Conservation (phyloP, 2,329 filamentous ascomycete species). For the Fusarium drepaniforme region DNA sequence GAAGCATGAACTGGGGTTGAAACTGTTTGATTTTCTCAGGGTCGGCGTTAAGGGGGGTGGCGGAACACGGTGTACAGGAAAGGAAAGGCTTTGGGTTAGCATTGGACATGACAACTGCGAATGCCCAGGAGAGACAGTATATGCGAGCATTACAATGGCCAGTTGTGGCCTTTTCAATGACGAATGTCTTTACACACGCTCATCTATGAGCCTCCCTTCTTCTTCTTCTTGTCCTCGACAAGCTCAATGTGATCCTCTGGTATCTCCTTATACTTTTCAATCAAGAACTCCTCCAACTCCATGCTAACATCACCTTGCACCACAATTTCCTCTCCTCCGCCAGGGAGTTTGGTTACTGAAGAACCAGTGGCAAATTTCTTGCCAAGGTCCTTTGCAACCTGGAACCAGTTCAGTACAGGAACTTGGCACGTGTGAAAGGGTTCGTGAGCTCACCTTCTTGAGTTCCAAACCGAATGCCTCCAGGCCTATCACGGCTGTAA, state of each 20-base stretch:
- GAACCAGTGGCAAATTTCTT: constrained; percentile 98
- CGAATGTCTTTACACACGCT: constrained; percentile 30
- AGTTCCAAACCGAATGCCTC: constrained; percentile 92
- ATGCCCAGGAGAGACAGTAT: constrained; percentile 26
- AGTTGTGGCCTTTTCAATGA: constrained; percentile 33
- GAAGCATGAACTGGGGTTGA: constrained; percentile 5
- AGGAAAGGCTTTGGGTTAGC: constrained; percentile 18
- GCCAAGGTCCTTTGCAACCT: constrained; percentile 91
- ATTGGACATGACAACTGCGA: constrained; percentile 22
- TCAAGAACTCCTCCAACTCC: constrained; percentile 91
- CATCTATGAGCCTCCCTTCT: constrained; percentile 50
- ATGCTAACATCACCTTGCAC: constrained; percentile 97
- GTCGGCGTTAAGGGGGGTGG: constrained; percentile 37
- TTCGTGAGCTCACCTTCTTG: constrained; percentile 74
- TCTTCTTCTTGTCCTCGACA: constrained; percentile 97
- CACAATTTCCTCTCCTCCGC: constrained; percentile 94
- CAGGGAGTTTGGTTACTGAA: constrained; percentile 89
- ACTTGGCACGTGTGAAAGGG: background rate
- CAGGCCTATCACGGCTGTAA: constrained; percentile 91
- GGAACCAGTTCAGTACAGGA: constrained; percentile 23
- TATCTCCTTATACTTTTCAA: constrained; percentile 90
- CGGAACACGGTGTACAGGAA: constrained; percentile 26
- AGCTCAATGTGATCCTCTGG: constrained; percentile 96
- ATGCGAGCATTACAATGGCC: constrained; percentile 36
- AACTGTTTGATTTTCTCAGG: constrained; percentile 15